Evolutionary conservation across 495 filamentous ascomycete species (phyloP).

Genomic region (Penicillium taxi): DNA sequence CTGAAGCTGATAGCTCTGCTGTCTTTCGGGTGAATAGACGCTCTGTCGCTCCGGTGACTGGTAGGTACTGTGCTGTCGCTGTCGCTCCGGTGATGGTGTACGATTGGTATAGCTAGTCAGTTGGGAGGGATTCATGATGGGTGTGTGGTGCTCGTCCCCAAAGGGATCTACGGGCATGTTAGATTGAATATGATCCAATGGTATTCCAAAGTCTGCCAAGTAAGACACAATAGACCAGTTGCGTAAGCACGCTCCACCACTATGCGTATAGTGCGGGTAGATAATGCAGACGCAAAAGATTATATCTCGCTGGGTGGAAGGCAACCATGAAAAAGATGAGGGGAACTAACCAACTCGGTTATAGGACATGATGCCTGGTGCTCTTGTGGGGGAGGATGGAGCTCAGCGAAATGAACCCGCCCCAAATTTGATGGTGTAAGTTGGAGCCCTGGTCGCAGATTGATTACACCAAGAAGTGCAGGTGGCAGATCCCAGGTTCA

Average conservation of each 20-base stretch:
- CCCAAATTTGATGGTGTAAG: slow-evolving; percentile 15
- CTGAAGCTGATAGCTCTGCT: slow-evolving; percentile 64
- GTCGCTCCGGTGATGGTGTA: slow-evolving; percentile 48
- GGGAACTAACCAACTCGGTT: slow-evolving; percentile 60
- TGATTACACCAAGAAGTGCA: slow-evolving; percentile 32
- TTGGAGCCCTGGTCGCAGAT: slow-evolving; percentile 9
- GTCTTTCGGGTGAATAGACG: no score
- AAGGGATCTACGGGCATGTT: slow-evolving; percentile 32
- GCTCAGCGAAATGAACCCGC: slow-evolving; percentile 19
- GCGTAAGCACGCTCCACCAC: no score
- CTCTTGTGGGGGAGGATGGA: slow-evolving; percentile 8
- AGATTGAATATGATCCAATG: slow-evolving; percentile 6
- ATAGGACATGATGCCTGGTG: slow-evolving; percentile 43
- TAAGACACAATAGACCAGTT: slow-evolving; percentile 1
- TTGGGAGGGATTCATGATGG: slow-evolving; percentile 44
- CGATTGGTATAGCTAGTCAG: slow-evolving; percentile 40
- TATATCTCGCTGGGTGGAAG: neutral
- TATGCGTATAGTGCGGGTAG: no score
- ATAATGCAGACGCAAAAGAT: slow-evolving; percentile 8
- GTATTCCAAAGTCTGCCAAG: slow-evolving; percentile 2
- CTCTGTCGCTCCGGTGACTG: no score
- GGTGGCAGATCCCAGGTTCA: slow-evolving; percentile 23
- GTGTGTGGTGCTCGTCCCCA: slow-evolving; percentile 52
- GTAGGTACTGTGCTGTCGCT: no score
- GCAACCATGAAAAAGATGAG: slow-evolving; percentile 6